phyloP scores from a whole-genome alignment of 768 basidiomycete genomes.

The Phallus indusiatus region DNA sequence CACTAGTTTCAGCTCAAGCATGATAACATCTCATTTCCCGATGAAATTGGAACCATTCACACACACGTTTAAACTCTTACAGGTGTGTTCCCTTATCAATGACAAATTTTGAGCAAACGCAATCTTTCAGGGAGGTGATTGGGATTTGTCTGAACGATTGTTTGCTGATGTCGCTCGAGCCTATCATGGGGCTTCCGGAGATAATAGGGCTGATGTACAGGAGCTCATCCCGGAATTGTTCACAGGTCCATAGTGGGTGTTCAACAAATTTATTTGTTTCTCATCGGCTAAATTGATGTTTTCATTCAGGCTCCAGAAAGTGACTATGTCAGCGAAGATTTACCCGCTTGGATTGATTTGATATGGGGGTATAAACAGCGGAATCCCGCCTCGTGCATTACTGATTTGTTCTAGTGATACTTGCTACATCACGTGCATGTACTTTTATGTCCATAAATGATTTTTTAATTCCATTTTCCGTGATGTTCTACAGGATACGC shows the following conservation, averaged over 20 bases:
- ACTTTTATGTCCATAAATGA: too few species aligned
- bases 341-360: slow-evolving; percentile 88
- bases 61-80: slow-evolving; percentile 87
- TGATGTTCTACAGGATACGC: too few species aligned
- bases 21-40: too few species aligned
- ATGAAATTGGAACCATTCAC: slow-evolving; percentile 85
- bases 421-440: too few species aligned
- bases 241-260: slow-evolving; percentile 65
- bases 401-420: too few species aligned
- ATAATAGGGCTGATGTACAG: slow-evolving; percentile 88
- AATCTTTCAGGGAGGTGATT: slow-evolving; percentile 69
- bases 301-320: slow-evolving; percentile 74
- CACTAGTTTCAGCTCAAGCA: too few species aligned
- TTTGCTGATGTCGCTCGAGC: slow-evolving; percentile 79
- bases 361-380: slow-evolving; percentile 87
- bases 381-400: slow-evolving; percentile 62
- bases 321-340: slow-evolving; percentile 70
- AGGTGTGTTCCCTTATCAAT: slow-evolving; percentile 27
- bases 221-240: slow-evolving; percentile 90
- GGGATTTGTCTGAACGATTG: slow-evolving; percentile 84
- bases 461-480: too few species aligned
- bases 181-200: slow-evolving; percentile 76
- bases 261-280: background rate
- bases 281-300: too few species aligned
- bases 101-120: background rate